A percentile compares a stretch with the other conserved stretches of the same genome.
phyloP scores from a whole-genome alignment of 306 rosid genomes.

The Benincasa hispida region DNA sequence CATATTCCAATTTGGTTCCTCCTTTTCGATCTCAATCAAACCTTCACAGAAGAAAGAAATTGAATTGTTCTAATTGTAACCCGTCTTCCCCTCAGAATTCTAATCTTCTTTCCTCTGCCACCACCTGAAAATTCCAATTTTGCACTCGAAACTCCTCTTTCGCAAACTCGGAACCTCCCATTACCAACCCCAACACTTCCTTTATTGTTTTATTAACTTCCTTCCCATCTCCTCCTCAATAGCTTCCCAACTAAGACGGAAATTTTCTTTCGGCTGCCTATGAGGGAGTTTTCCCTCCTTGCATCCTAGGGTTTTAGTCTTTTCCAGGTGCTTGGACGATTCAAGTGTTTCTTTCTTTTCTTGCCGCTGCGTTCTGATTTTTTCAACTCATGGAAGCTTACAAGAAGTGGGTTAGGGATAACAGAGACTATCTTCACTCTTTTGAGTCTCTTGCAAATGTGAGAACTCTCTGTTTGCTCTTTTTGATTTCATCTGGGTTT shows the following conservation, averaged over 20 bases:
- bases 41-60: too few relatives aligned
- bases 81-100: too few relatives aligned
- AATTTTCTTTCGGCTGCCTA: not conserved
- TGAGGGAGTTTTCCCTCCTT: not conserved
- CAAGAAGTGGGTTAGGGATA: conserved; percentile 79
- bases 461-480: conserved; percentile 17
- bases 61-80: too few relatives aligned
- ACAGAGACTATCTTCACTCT: conserved; percentile 73
- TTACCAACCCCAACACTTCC: too few relatives aligned
- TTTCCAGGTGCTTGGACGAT: conserved; percentile 6
- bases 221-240: too few relatives aligned
- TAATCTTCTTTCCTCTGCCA: too few relatives aligned
- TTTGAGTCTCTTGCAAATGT: conserved; percentile 88
- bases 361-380: conserved; percentile 7
- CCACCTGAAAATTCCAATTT: too few relatives aligned
- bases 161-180: too few relatives aligned
- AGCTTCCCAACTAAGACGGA: not conserved
- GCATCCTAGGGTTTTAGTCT: conserved; percentile 13
- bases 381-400: conserved; percentile 65
- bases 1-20: not conserved
- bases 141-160: too few relatives aligned
- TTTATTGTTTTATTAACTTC: too few relatives aligned
- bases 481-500: not conserved
- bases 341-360: not conserved
- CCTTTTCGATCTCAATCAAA: not conserved